phyloP scores from a whole-genome alignment of 352 stramenopile species.

The Pythium volutum region DNA sequence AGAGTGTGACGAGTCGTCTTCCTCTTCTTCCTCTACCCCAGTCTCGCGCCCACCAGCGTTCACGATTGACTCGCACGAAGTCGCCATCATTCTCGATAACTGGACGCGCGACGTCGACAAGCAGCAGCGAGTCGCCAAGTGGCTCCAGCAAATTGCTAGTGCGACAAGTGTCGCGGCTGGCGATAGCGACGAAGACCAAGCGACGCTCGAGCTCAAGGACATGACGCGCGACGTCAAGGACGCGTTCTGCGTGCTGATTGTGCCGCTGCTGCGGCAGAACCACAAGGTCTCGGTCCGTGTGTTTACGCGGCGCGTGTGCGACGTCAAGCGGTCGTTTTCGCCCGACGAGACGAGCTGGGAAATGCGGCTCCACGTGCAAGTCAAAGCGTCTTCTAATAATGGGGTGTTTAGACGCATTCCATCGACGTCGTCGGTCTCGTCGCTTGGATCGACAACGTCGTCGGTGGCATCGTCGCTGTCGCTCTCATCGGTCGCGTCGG shows the following conservation, averaged over 20 bases:
- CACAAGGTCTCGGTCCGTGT: constrained; percentile 44
- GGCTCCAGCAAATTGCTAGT: constrained; percentile 47
- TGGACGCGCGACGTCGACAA: constrained; percentile 48
- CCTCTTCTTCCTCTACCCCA: neutral
- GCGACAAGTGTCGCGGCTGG: constrained; percentile 13
- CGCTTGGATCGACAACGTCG: constrained; percentile 10
- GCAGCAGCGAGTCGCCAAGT: constrained; percentile 33
- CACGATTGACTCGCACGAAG: constrained; percentile 52
- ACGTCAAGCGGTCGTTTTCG: constrained; percentile 20
- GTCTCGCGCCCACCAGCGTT: constrained; percentile 41
- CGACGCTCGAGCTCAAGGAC: constrained; percentile 46
- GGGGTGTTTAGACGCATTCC: constrained; percentile 3
- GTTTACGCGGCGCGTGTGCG: constrained; percentile 37
- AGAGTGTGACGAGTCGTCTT: constrained; percentile 13
- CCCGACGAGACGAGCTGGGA: constrained; percentile 35
- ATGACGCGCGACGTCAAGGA: constrained; percentile 75
- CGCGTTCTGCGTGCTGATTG: constrained; percentile 61
- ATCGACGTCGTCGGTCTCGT: constrained; percentile 23
- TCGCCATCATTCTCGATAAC: constrained; percentile 54
- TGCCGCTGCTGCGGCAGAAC: constrained; percentile 66
- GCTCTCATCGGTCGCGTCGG: constrained; percentile 24
- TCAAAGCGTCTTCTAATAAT: neutral
- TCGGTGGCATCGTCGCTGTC: constrained; percentile 21
- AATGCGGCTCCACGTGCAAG: constrained; percentile 66
- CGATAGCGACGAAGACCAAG: constrained; percentile 17